Evolutionary conservation across 208 protist genomes (phyloP).

Genomic region (Leishmania martiniquensis): DNA sequence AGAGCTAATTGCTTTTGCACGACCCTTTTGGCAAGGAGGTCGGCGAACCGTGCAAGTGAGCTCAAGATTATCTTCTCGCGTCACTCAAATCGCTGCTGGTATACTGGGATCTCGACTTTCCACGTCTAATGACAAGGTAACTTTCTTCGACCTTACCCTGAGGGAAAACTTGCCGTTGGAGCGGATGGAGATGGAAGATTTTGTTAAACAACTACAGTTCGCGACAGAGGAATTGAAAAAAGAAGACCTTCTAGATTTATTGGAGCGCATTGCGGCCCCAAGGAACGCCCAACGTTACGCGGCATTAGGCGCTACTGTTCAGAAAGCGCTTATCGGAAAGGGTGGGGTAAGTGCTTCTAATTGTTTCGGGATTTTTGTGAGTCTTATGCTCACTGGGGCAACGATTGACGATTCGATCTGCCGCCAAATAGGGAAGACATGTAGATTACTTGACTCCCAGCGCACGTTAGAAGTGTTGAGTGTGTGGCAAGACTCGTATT

Average conservation of each 20-base stretch:
- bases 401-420: conserved; percentile 1
- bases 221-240: background rate
- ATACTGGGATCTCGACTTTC: conserved; percentile 9
- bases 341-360: background rate
- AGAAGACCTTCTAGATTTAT: background rate
- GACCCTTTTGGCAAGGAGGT: conserved; percentile 1
- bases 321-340: conserved; percentile 8
- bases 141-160: conserved; percentile 5
- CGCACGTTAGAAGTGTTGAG: background rate
- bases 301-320: conserved; percentile 12
- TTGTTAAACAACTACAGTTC: conserved; percentile 6
- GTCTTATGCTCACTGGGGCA: conserved; percentile 6
- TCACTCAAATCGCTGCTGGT: conserved; percentile 4
- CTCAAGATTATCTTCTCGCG: background rate
- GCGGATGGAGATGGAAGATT: conserved; percentile 5
- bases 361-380: background rate
- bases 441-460: background rate
- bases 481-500: conserved; percentile 5
- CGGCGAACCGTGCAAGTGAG: background rate
- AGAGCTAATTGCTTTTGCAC: conserved; percentile 17
- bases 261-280: conserved; percentile 6
- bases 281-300: background rate
- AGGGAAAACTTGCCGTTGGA: conserved; percentile 11
- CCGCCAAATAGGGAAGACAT: background rate
- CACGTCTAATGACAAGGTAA: background rate